Percentiles rank a stretch among this genome's conserved stretches.
Conservation (phyloP, 352 stramenopile species). For the Globisporangium echinulatum region DNA sequence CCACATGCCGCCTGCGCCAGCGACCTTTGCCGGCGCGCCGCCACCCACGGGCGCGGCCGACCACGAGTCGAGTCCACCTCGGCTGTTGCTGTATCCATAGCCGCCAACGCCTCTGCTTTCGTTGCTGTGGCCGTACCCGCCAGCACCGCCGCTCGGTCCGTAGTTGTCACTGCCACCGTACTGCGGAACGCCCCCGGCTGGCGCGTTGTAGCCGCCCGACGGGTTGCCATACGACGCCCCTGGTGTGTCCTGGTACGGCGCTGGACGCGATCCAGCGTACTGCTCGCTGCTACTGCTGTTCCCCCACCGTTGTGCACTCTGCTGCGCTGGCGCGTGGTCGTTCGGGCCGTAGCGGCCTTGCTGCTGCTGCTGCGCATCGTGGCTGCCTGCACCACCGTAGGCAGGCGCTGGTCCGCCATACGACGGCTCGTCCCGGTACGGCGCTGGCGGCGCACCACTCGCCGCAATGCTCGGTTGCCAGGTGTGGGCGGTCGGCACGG, state of each 20-base stretch:
- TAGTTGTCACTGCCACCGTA: slow-evolving; percentile 13
- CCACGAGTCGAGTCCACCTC: slow-evolving; percentile 49
- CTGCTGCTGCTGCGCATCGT: slow-evolving; percentile 10
- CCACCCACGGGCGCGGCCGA: slow-evolving; percentile 22
- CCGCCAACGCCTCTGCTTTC: slow-evolving; percentile 5
- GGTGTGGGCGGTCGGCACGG: slow-evolving; percentile 9
- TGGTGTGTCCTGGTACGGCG: slow-evolving; percentile 57
- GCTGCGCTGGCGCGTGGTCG: slow-evolving; percentile 3
- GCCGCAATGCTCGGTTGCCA: slow-evolving; percentile 10
- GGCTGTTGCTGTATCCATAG: slow-evolving; percentile 21
- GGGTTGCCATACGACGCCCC: slow-evolving; percentile 17
- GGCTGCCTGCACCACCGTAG: slow-evolving; percentile 10
- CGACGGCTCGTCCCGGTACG: slow-evolving; percentile 11
- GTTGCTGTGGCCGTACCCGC: slow-evolving; percentile 15
- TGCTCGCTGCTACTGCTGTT: slow-evolving; percentile 17
- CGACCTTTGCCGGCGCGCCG: slow-evolving; percentile 30
- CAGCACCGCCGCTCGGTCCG: slow-evolving; percentile 12
- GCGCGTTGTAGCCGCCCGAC: slow-evolving; percentile 15
- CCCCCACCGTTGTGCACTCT: slow-evolving; percentile 36
- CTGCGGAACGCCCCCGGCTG: slow-evolving; percentile 4
- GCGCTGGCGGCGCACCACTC: slow-evolving; percentile 1
- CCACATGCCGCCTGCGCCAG: slow-evolving; percentile 50
- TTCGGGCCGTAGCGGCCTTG: slow-evolving; percentile 10
- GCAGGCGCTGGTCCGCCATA: slow-evolving; percentile 6
- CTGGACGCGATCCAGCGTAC: slow-evolving; percentile 24